Conservation (phyloP, 1,139 yeast species). For the Lodderomyces elongisporus region DNA sequence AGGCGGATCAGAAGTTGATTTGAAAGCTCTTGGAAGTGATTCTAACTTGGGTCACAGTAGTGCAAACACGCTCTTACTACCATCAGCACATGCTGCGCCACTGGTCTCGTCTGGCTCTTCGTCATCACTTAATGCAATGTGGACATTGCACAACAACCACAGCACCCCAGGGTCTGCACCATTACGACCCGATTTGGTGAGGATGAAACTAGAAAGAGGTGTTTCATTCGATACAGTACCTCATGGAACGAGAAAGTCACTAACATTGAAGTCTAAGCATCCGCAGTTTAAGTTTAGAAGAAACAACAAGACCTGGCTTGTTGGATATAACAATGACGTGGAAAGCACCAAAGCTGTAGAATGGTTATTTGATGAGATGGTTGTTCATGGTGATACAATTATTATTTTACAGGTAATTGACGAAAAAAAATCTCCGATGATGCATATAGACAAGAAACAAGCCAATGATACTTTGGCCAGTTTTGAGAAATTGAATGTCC, state of each 20-base stretch:
- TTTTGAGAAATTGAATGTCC: conserved; percentile 45
- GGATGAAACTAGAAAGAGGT: conserved; percentile 23
- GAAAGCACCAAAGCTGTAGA: conserved; percentile 57
- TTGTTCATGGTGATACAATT: conserved; percentile 60
- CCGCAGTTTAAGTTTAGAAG: conserved; percentile 50
- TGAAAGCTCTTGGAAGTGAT: not conserved
- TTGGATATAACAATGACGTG: conserved; percentile 55
- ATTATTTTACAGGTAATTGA: conserved; percentile 59
- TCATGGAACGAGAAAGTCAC: conserved; percentile 38
- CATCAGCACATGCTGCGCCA: conserved; percentile 1
- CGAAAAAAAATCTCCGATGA: conserved; percentile 22
- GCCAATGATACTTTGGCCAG: conserved; percentile 34
- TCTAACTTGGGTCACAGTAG: too few relatives aligned
- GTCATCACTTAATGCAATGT: conserved; percentile 1
- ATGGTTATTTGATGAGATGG: conserved; percentile 64
- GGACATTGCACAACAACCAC: conserved; percentile 5
- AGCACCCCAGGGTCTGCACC: conserved; percentile 2
- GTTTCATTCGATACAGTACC: conserved; percentile 51
- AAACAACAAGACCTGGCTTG: conserved; percentile 56
- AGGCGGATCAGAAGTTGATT: not conserved
- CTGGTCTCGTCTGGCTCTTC: conserved; percentile 1
- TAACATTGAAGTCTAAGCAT: conserved; percentile 54
- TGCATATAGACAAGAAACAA: conserved; percentile 24
- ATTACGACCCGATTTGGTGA: too few relatives aligned
- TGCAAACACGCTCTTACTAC: not conserved